Evolutionary conservation across 495 filamentous ascomycete species (phyloP), one percentile per base, ranked within the genome.

Genomic region (Aspergillus funiculosus): DNA sequence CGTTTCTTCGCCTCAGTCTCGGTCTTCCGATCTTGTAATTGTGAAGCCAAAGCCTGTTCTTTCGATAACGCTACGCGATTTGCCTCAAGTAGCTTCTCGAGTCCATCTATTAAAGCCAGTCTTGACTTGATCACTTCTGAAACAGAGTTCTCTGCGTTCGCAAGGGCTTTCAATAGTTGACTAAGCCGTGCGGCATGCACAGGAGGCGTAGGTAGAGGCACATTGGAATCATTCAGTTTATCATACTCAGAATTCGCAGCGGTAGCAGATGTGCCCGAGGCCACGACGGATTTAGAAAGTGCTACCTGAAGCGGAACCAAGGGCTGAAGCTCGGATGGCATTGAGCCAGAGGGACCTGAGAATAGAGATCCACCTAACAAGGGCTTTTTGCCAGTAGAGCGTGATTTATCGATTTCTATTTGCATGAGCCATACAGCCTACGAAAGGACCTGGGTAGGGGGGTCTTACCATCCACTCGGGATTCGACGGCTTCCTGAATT

Each of bases 171-270:
- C 38, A 97, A 73, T 6, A 99, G 71, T 3, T 86, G 81, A 50
- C 82, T 87, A 14, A 98, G 82, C 11, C 89, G 84, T 20, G 94
- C 94, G 1, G 92, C 92, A 59, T 94, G 85, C 7, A 97, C 89
- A 1, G 92, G 89, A 6, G 89, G 81, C 0, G 86, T 77, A 4
- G 90, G 87, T 5, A 78, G 58, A 2, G 76, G 68, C 5, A 73
- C 74, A 28, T 70, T 66, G 2, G 86, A 76, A 48, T 91, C 86
- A 25, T 80, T 78, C 54, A 92, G 69, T 60, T 87, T 95, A 19
- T 84, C 79, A 56, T 86, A 95, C 48, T 96, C 90, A 31, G 76
- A 66, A 34, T 83, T 84, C 36, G 90, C 89, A 21, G 74, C 77
- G 22, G 78, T 77, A 30, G 82, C 57, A 0, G 81, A 71, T 3